These are phyloP conservation scores for Tetradesmus obliquus DNA, from an alignment of 139 green algal genomes.

Conservation along the genomic window DNA sequence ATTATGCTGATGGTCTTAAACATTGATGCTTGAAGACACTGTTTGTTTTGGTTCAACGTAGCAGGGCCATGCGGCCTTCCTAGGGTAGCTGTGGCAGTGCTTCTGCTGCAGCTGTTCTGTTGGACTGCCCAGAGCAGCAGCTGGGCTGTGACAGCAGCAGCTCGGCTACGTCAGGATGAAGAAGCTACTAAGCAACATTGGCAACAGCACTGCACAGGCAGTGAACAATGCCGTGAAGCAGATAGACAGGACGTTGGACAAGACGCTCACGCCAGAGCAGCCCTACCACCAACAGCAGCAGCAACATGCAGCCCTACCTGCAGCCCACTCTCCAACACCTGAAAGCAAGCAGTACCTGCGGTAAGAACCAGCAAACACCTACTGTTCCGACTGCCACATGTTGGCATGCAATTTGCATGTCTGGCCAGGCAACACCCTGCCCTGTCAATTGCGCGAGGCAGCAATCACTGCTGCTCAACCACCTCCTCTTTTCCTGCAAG, in stretches of 20 bases:
- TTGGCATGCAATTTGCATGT: not conserved
- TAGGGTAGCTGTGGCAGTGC: not conserved
- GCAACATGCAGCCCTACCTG: not conserved
- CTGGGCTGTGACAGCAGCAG: not conserved
- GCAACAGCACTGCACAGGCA: constrained; percentile 28
- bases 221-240: constrained; percentile 36
- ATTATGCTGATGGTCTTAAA: not conserved
- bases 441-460: not conserved
- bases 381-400: not conserved
- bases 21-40: not conserved
- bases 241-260: constrained; percentile 16
- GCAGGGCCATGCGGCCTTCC: not conserved
- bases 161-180: not conserved
- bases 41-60: not conserved
- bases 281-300: not conserved
- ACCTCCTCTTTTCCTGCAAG: not conserved
- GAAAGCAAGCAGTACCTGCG: constrained; percentile 12
- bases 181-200: constrained; percentile 28
- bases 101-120: not conserved
- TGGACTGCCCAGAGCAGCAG: not conserved
- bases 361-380: not conserved
- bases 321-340: not conserved
- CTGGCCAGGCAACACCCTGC: not conserved
- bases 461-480: not conserved
- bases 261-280: not conserved